Percentiles rank a stretch among this genome's conserved stretches.
phyloP scores from a whole-genome alignment of 2,329 filamentous ascomycete species.

The Xylaria sp. region DNA sequence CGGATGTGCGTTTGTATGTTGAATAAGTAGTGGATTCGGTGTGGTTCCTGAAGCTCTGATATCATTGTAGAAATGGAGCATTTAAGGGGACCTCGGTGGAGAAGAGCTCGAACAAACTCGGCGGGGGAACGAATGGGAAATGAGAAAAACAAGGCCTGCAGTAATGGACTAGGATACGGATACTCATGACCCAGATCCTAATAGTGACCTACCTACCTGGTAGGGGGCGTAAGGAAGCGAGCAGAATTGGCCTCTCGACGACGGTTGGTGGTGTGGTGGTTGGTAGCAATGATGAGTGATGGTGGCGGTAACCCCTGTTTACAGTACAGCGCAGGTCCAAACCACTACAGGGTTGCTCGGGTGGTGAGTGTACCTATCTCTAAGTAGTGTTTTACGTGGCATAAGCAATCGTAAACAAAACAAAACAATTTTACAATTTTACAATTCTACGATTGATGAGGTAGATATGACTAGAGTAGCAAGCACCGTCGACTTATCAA shows the following conservation, averaged over 20 bases:
- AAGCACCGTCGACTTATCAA: too few species aligned
- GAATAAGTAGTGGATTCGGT: constrained; percentile 2
- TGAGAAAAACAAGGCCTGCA: neutral
- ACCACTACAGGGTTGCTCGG: too few species aligned
- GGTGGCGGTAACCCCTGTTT: too few species aligned
- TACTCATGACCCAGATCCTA: neutral
- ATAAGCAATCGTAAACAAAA: too few species aligned
- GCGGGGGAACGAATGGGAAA: neutral
- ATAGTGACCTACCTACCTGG: neutral
- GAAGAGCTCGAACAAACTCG: constrained; percentile 20
- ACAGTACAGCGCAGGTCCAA: neutral
- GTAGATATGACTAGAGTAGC: too few species aligned
- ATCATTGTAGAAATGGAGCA: constrained; percentile 12
- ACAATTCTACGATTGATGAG: too few species aligned
- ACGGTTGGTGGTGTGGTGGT: too few species aligned
- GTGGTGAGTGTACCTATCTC: too few species aligned
- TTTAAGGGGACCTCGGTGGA: constrained; percentile 23
- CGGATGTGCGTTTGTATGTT: neutral
- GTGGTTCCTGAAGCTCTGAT: constrained; percentile 16
- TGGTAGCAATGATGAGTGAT: neutral
- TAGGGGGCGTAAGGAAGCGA: neutral
- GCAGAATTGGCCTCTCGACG: neutral
- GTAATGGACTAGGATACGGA: neutral
- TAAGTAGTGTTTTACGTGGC: too few species aligned
- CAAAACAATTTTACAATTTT: too few species aligned